phyloP scores from a whole-genome alignment of 2,329 filamentous ascomycete species.

The Periglandula ipomoeae region DNA sequence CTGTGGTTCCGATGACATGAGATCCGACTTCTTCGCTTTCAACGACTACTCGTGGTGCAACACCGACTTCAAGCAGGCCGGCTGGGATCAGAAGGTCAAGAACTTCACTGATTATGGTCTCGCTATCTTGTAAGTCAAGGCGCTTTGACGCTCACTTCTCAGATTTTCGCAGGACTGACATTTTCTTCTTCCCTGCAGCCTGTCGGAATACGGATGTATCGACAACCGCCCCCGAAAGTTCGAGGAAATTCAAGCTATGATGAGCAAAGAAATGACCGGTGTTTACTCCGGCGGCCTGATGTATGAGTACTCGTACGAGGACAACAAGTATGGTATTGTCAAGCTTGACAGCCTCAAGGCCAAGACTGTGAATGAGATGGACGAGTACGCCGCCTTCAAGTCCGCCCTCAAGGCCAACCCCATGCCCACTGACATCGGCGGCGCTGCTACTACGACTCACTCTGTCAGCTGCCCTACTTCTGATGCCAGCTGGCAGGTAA shows the following conservation, averaged over 20 bases:
- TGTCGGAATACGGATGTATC: conserved; percentile 90
- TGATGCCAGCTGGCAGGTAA: conserved; percentile 41
- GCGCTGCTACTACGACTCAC: conserved; percentile 38
- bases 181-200: conserved; percentile 25
- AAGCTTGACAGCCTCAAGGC: conserved; percentile 51
- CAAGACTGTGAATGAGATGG: conserved; percentile 40
- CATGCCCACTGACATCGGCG: conserved; percentile 40
- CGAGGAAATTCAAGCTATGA: conserved; percentile 68
- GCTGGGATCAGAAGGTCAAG: conserved; percentile 83
- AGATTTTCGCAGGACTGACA: no score
- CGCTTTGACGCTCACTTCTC: no score
- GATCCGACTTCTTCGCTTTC: conserved; percentile 82
- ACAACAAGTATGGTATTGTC: conserved; percentile 73
- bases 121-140: conserved; percentile 58
- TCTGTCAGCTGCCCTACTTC: conserved; percentile 39
- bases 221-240: conserved; percentile 70
- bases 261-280: conserved; percentile 70
- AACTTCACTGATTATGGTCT: conserved; percentile 81
- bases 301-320: conserved; percentile 85
- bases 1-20: conserved; percentile 75
- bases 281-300: conserved; percentile 95
- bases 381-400: conserved; percentile 53
- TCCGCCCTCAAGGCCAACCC: conserved; percentile 38
- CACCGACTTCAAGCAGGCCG: conserved; percentile 58
- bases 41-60: conserved; percentile 88